Evolutionary conservation across 441 rosid species (phyloP).

Genomic region (Eutrema salsugineum): DNA sequence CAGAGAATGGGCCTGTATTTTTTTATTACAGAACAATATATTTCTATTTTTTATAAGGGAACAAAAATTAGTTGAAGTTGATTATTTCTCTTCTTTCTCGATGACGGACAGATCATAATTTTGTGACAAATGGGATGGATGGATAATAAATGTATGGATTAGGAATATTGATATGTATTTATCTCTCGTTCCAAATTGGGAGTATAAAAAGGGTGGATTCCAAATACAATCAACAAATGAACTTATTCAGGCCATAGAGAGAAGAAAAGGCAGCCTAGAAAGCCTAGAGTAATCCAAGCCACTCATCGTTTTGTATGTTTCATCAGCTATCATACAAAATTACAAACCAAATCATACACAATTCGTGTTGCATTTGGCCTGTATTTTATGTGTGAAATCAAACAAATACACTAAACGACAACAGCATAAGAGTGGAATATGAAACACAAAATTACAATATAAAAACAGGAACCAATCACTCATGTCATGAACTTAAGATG

Average conservation of each 20-base stretch:
- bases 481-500: not conserved
- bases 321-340: not conserved
- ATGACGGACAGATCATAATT: not conserved
- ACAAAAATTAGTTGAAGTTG: not conserved
- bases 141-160: slow-evolving; percentile 7
- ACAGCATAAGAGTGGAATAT: not conserved
- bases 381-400: not conserved
- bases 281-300: not conserved
- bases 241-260: not conserved
- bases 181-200: not conserved
- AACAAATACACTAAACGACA: not conserved
- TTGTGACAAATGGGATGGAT: not conserved
- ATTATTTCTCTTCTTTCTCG: not conserved
- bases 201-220: not conserved
- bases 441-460: not conserved
- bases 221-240: not conserved
- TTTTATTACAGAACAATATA: not conserved
- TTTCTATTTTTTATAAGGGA: not conserved
- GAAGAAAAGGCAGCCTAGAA: not conserved
- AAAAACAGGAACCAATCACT: not conserved
- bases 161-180: not conserved
- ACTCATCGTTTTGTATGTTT: not conserved
- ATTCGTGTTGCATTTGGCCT: not conserved
- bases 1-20: not conserved
- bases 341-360: not conserved